Percentiles rank a stretch among this genome's conserved stretches.
These are phyloP conservation scores for Blastobotrys buckinghamii DNA, from an alignment of 1,139 yeast genomes.

Conservation along the genomic window DNA sequence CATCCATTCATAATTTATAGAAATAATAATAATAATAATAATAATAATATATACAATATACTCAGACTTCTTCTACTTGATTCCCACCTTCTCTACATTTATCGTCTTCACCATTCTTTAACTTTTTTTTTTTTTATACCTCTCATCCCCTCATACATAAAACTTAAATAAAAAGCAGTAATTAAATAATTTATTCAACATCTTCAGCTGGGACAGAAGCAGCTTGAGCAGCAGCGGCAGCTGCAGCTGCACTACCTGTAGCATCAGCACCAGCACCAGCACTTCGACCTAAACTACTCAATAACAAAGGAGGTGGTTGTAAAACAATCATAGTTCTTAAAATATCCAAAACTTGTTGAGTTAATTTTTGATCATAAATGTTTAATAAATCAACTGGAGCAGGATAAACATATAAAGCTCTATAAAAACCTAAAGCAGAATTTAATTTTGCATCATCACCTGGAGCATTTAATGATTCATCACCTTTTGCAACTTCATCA, in stretches of 20 bases:
- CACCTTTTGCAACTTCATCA: conserved; percentile 80
- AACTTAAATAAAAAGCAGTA: no score
- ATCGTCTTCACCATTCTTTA: background rate
- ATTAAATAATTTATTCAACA: conserved; percentile 19
- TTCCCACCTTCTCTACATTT: background rate
- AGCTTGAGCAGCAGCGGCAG: conserved; percentile 24
- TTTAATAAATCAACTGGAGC: conserved; percentile 87
- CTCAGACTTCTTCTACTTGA: no score
- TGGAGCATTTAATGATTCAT: conserved; percentile 33
- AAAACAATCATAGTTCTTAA: conserved; percentile 85
- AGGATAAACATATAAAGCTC: conserved; percentile 92
- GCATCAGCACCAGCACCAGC: conserved; percentile 17
- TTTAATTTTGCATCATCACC: conserved; percentile 39
- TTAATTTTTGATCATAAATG: conserved; percentile 83
- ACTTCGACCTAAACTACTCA: conserved; percentile 54
- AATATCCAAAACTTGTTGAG: conserved; percentile 73
- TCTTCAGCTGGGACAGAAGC: conserved; percentile 17
- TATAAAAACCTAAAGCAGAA: conserved; percentile 87
- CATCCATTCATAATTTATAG: no score
- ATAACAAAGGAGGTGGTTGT: conserved; percentile 78
- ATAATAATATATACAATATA: background rate
- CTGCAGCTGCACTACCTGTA: conserved; percentile 20
- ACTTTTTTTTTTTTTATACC: background rate
- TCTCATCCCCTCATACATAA: background rate
- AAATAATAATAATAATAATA: no score